Percentiles rank a stretch among this genome's conserved stretches.
Evolutionary conservation across 768 basidiomycete species (phyloP).

Genomic region (Tricholoma furcatifolium): DNA sequence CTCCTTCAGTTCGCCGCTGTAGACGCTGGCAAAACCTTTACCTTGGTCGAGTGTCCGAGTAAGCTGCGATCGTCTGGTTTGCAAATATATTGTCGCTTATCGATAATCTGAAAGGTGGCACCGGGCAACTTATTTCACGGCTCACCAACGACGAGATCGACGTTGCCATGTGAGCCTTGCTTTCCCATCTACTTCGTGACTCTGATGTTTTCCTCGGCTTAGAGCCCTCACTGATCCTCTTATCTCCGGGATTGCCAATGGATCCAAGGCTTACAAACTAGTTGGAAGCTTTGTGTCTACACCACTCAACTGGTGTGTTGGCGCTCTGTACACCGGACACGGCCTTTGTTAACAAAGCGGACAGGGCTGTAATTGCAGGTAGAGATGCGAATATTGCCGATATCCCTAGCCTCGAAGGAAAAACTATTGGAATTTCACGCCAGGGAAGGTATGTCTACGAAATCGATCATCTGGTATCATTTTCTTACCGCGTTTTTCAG

Average conservation of each 20-base stretch:
- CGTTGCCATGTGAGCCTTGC: slow-evolving; percentile 66
- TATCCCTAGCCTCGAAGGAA: slow-evolving; percentile 75
- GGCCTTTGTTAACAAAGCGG: neutral
- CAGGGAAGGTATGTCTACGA: slow-evolving; percentile 64
- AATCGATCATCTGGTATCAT: neutral
- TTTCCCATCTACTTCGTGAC: neutral
- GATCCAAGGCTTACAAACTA: slow-evolving; percentile 84
- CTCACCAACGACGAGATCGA: slow-evolving; percentile 78
- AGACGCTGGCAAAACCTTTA: slow-evolving; percentile 73
- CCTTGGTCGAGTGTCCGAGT: slow-evolving; percentile 90
- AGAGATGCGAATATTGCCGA: slow-evolving; percentile 65
- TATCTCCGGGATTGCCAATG: slow-evolving; percentile 91
- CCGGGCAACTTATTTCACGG: slow-evolving; percentile 78
- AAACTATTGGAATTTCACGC: slow-evolving; percentile 87
- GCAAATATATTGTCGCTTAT: neutral
- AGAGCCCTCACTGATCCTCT: slow-evolving; percentile 90
- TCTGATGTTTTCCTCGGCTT: slow-evolving; percentile 2
- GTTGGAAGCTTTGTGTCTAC: slow-evolving; percentile 91
- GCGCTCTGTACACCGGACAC: slow-evolving; percentile 10
- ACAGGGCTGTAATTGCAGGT: slow-evolving; percentile 92
- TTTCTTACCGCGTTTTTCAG: slow-evolving; percentile 30
- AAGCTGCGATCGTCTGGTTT: slow-evolving; percentile 16
- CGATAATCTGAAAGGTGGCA: slow-evolving; percentile 58
- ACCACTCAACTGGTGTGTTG: slow-evolving; percentile 74
- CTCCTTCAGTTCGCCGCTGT: slow-evolving; percentile 78